Percentiles rank a stretch among this genome's conserved stretches.
Evolutionary conservation across 176 grass and related monocot species (phyloP).

Genomic region (Musa beccarii): DNA sequence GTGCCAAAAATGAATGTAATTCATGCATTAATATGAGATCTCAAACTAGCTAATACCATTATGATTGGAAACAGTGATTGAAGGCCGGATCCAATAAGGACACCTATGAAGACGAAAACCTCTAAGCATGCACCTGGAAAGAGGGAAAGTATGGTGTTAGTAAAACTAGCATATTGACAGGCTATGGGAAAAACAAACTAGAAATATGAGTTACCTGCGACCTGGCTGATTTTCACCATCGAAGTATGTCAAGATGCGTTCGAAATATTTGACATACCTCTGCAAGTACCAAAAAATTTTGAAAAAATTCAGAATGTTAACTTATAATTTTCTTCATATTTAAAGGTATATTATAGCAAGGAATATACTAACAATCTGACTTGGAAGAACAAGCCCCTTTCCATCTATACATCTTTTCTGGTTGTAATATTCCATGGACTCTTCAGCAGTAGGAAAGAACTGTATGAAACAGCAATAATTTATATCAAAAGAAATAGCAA

Average conservation of each 20-base stretch:
- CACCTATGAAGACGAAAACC: constrained; percentile 98
- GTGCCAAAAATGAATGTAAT: not conserved
- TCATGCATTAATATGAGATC: constrained; percentile 5
- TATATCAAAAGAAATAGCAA: not conserved
- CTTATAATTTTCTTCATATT: not conserved
- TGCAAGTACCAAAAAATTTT: constrained; percentile 24
- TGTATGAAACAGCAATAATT: constrained; percentile 17
- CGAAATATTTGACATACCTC: constrained; percentile 99
- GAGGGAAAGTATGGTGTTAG: not conserved
- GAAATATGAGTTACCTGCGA: constrained; percentile 43
- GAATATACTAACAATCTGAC: constrained; percentile 92
- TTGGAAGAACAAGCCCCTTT: constrained; percentile 95
- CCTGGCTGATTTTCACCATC: constrained; percentile 92
- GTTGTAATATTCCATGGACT: constrained; percentile 98
- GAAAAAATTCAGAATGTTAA: constrained; percentile 23
- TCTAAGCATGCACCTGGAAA: constrained; percentile 93
- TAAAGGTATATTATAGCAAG: constrained; percentile 10
- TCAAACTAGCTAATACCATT: constrained; percentile 41
- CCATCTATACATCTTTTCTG: constrained; percentile 98
- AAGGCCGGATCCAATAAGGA: constrained; percentile 94
- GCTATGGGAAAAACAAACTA: not conserved
- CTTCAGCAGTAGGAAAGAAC: constrained; percentile 98
- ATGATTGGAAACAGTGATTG: constrained; percentile 83
- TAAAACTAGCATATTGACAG: constrained; percentile 23
- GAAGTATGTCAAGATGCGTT: constrained; percentile 74